phyloP scores from a whole-genome alignment of 345 rosid species.

The Raphanus raphanistrum region DNA sequence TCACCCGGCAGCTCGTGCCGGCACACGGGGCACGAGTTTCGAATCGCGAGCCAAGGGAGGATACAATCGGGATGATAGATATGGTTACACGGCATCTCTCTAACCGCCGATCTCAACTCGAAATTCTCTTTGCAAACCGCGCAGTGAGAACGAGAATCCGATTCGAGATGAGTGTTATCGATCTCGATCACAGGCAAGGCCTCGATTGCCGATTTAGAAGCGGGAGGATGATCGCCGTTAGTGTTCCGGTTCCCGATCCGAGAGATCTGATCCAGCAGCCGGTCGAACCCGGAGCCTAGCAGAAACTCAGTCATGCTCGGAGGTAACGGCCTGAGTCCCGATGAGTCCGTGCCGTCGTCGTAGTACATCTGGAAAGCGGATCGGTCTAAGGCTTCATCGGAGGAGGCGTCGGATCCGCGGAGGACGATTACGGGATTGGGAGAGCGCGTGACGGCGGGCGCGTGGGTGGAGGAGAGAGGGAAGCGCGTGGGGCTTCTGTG shows the following conservation, averaged over 20 bases:
- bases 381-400: slow-evolving; percentile 37
- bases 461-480: slow-evolving; percentile 19
- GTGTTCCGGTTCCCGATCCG: slow-evolving; percentile 61
- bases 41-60: slow-evolving; percentile 82
- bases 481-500: slow-evolving; percentile 45
- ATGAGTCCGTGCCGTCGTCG: slow-evolving; percentile 72
- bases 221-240: slow-evolving; percentile 61
- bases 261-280: slow-evolving; percentile 74
- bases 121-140: slow-evolving; percentile 90
- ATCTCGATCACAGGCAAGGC: slow-evolving; percentile 69
- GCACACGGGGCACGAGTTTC: slow-evolving; percentile 92
- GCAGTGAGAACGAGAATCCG: slow-evolving; percentile 74
- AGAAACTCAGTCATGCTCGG: slow-evolving; percentile 80
- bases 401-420: slow-evolving; percentile 45
- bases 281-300: slow-evolving; percentile 87
- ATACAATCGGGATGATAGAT: slow-evolving; percentile 88
- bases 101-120: slow-evolving; percentile 55
- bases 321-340: slow-evolving; percentile 77
- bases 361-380: slow-evolving; percentile 69
- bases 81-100: slow-evolving; percentile 96
- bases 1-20: slow-evolving; percentile 76
- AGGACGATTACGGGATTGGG: slow-evolving; percentile 83
- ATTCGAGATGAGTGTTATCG: slow-evolving; percentile 31
- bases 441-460: slow-evolving; percentile 37
- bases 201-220: slow-evolving; percentile 84